Conservation (phyloP, 805 yeast species). For the Saturnispora hagleri region DNA sequence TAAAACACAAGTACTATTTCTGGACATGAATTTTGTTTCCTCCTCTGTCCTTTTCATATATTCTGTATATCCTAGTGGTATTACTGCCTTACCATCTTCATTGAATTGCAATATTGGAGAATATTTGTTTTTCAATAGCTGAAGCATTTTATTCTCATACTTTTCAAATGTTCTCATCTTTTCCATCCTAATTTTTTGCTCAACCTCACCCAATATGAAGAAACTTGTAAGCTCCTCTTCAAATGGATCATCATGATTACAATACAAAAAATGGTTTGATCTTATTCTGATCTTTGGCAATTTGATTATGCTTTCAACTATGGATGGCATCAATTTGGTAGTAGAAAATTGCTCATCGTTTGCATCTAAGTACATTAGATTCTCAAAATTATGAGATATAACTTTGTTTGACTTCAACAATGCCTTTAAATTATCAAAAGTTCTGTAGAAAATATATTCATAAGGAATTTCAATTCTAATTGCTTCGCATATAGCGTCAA, state of each 20-base stretch:
- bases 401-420: conserved; percentile 61
- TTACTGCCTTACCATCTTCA: conserved; percentile 7
- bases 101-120: conserved; percentile 14
- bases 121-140: conserved; percentile 29
- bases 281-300: conserved; percentile 52
- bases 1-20: conserved; percentile 2
- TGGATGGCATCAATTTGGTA: conserved; percentile 22
- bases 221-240: conserved; percentile 63
- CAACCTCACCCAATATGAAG: conserved; percentile 56
- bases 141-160: conserved; percentile 14
- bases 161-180: conserved; percentile 28
- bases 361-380: conserved; percentile 18
- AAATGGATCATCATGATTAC: conserved; percentile 84
- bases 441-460: conserved; percentile 63
- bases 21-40: background rate
- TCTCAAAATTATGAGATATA: conserved; percentile 26
- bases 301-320: conserved; percentile 30
- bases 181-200: conserved; percentile 52
- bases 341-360: conserved; percentile 26
- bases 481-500: conserved; percentile 17
- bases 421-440: conserved; percentile 76
- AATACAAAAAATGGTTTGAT: conserved; percentile 48
- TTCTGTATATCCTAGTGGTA: conserved; percentile 7
- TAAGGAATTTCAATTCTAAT: conserved; percentile 49
- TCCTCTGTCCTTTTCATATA: background rate